Percentiles rank a stretch among this genome's conserved stretches.
phyloP scores from a whole-genome alignment of 2,329 filamentous ascomycete genomes.

The Didymosphaeria variabile region DNA sequence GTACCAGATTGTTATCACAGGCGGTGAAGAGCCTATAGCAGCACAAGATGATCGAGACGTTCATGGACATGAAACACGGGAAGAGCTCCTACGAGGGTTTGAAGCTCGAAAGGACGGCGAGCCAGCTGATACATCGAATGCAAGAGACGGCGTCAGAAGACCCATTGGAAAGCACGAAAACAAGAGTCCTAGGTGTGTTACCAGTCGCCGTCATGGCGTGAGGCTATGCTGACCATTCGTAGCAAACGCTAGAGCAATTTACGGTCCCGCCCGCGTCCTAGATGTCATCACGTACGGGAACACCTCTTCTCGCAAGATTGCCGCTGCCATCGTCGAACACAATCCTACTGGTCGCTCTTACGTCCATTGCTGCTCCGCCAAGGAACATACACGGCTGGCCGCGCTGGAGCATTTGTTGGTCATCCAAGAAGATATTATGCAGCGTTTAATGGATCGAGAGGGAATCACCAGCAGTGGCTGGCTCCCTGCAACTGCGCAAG shows the following conservation, averaged over 20 bases:
- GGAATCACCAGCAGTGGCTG: slow-evolving; percentile 47
- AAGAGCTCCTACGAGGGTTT: slow-evolving; percentile 42
- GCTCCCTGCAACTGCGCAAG: slow-evolving; percentile 45
- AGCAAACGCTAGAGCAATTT: slow-evolving; percentile 47
- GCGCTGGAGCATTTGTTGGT: slow-evolving; percentile 47
- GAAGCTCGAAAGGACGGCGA: slow-evolving; percentile 39
- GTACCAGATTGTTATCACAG: not conserved
- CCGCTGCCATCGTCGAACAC: slow-evolving; percentile 49
- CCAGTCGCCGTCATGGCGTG: too few species aligned
- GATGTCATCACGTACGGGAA: slow-evolving; percentile 48
- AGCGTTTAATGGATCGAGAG: slow-evolving; percentile 43
- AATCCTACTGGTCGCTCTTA: slow-evolving; percentile 46
- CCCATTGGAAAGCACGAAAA: slow-evolving; percentile 43
- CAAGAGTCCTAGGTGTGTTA: slow-evolving; percentile 42
- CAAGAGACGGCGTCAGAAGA: slow-evolving; percentile 46
- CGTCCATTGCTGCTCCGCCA: slow-evolving; percentile 45
- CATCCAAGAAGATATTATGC: slow-evolving; percentile 47
- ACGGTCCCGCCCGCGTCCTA: slow-evolving; percentile 46
- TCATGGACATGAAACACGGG: slow-evolving; percentile 47
- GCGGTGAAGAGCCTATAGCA: not conserved
- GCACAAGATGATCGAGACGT: slow-evolving; percentile 42
- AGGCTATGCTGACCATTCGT: not conserved
- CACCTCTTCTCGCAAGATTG: slow-evolving; percentile 44
- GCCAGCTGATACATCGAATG: slow-evolving; percentile 45
- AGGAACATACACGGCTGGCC: slow-evolving; percentile 41